A percentile compares a stretch with the other conserved stretches of the same genome.
These are phyloP conservation scores for Lactarius tabidus DNA, from an alignment of 768 basidiomycete species.

Conservation along the genomic window DNA sequence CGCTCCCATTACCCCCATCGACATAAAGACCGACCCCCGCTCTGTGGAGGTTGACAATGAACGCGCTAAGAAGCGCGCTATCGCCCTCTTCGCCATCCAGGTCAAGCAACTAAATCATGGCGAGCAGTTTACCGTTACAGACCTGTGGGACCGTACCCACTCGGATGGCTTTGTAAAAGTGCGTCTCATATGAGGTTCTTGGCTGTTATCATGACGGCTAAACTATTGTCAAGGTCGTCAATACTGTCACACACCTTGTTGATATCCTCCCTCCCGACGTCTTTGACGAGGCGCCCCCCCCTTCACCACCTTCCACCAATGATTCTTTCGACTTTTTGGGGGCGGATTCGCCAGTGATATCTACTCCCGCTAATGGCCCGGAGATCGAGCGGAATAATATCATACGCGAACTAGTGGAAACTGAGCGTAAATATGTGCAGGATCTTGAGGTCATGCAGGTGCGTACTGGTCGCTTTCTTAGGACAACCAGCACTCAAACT, in stretches of 20 bases:
- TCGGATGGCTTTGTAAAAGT: slow-evolving; percentile 97
- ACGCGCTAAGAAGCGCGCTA: slow-evolving; percentile 84
- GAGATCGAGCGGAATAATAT: slow-evolving; percentile 72
- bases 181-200: slow-evolving; percentile 28
- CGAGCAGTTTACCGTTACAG: slow-evolving; percentile 86
- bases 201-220: background rate
- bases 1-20: slow-evolving; percentile 37
- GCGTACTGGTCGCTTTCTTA: slow-evolving; percentile 29
- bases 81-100: slow-evolving; percentile 89
- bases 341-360: slow-evolving; percentile 39
- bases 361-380: slow-evolving; percentile 50
- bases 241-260: slow-evolving; percentile 83
- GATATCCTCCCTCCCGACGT: slow-evolving; percentile 65
- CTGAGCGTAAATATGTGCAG: slow-evolving; percentile 94
- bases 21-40: slow-evolving; percentile 61
- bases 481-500: background rate
- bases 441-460: slow-evolving; percentile 97
- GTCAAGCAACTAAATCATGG: slow-evolving; percentile 67
- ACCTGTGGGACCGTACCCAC: slow-evolving; percentile 85
- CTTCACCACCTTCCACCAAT: slow-evolving; percentile 53
- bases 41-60: slow-evolving; percentile 68
- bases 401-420: slow-evolving; percentile 86
- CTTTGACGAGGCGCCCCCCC: slow-evolving; percentile 57
- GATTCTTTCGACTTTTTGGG: slow-evolving; percentile 57
- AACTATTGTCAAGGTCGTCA: slow-evolving; percentile 60